phyloP scores from a whole-genome alignment of 352 stramenopile species.

The Globisporangium takayamanum region DNA sequence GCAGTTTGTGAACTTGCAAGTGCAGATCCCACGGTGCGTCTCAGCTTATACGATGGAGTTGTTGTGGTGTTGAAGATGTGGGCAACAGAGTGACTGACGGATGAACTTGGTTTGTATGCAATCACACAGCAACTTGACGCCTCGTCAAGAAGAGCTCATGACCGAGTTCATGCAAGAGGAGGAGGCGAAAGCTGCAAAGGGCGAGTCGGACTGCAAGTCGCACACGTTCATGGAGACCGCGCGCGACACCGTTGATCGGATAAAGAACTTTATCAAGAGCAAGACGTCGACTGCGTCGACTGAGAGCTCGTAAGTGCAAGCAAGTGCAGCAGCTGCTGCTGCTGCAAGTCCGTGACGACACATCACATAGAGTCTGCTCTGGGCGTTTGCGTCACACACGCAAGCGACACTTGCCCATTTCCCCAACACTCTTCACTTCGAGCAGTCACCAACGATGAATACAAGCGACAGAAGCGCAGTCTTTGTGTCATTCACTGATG shows the following conservation, averaged over 20 bases:
- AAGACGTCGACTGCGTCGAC: conserved; percentile 17
- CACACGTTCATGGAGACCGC: conserved; percentile 78
- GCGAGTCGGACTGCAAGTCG: conserved; percentile 74
- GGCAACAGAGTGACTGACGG: not conserved
- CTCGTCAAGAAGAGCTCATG: conserved; percentile 94
- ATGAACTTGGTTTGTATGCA: conserved; percentile 6
- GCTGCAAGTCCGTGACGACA: not conserved
- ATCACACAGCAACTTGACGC: conserved; percentile 72
- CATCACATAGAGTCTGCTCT: not conserved
- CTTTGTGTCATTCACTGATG: too few species aligned
- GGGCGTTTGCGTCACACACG: not conserved
- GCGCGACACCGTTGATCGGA: conserved; percentile 77
- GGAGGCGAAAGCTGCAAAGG: conserved; percentile 52
- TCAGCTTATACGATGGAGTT: not conserved
- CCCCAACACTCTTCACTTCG: too few species aligned
- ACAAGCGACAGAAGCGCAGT: too few species aligned
- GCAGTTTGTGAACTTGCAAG: conserved; percentile 96
- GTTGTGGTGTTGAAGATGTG: not conserved
- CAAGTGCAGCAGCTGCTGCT: not conserved
- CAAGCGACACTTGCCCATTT: not conserved
- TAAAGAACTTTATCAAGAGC: conserved; percentile 87
- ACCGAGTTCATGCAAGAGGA: conserved; percentile 93
- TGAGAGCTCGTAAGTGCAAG: conserved; percentile 5
- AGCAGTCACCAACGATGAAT: too few species aligned
- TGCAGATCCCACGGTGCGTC: conserved; percentile 92